phyloP scores from a whole-genome alignment of 192 early-diverging fungal species.

The Backusella luteola region DNA sequence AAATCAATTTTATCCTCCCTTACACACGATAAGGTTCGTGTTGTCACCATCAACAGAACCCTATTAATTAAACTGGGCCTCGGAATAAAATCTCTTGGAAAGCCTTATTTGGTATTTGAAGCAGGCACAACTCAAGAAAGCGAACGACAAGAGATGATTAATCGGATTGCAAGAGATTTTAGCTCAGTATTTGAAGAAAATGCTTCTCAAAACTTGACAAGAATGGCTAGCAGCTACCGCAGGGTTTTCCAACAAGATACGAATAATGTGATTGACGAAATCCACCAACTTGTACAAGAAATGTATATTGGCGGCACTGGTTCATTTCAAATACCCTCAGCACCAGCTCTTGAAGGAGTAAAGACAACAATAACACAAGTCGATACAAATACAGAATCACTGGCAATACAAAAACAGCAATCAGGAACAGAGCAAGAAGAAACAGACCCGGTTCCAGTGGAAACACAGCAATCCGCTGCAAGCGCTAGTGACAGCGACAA shows the following conservation, averaged over 20 bases:
- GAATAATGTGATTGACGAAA: background rate
- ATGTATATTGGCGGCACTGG: background rate
- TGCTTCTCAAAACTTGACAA: slow-evolving; percentile 16
- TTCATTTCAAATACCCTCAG: background rate
- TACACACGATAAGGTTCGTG: background rate
- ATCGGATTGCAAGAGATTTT: slow-evolving; percentile 7
- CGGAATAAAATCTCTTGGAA: slow-evolving; percentile 9
- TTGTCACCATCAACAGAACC: background rate
- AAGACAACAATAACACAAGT: background rate
- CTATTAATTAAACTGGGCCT: background rate
- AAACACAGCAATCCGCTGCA: background rate
- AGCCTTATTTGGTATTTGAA: slow-evolving; percentile 18
- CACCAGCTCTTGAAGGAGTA: background rate
- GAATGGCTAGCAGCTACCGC: slow-evolving; percentile 14
- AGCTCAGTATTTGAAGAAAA: slow-evolving; percentile 13
- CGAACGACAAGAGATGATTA: background rate
- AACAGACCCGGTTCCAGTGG: background rate
- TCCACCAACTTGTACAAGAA: background rate
- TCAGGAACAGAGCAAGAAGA: background rate
- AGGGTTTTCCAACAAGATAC: slow-evolving; percentile 6
- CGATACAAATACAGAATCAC: background rate
- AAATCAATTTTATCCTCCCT: slow-evolving; percentile 1
- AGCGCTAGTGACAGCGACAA: background rate
- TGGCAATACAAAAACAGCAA: background rate
- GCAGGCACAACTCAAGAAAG: background rate